Evolutionary conservation across 345 rosid species (phyloP).

Genomic region (Gossypium arboreum): DNA sequence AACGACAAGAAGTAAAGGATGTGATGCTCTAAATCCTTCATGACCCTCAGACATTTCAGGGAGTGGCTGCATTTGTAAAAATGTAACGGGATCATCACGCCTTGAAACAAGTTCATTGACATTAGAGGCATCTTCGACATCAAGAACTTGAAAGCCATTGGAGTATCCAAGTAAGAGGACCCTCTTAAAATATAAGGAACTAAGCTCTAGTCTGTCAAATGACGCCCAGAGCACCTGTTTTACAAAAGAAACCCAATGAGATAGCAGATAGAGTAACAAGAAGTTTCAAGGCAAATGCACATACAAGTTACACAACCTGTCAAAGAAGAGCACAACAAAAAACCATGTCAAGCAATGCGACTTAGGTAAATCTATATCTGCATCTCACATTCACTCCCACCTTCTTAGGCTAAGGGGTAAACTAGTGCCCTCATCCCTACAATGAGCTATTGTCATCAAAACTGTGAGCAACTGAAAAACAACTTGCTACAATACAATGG

Average conservation of each 20-base stretch:
- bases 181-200: slow-evolving; percentile 51
- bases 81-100: slow-evolving; percentile 82
- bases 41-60: slow-evolving; percentile 59
- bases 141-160: slow-evolving; percentile 93
- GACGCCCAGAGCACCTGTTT: slow-evolving; percentile 86
- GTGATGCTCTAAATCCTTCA: slow-evolving; percentile 86
- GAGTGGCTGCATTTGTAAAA: slow-evolving; percentile 79
- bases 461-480: background rate
- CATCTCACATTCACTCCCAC: background rate
- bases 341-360: background rate
- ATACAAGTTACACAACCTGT: slow-evolving; percentile 1
- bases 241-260: slow-evolving; percentile 22
- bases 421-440: background rate
- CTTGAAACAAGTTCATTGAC: slow-evolving; percentile 77
- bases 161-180: slow-evolving; percentile 86
- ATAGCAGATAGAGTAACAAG: background rate
- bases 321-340: slow-evolving; percentile 4
- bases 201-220: slow-evolving; percentile 68
- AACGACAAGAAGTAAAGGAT: slow-evolving; percentile 89
- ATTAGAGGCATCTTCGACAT: slow-evolving; percentile 73
- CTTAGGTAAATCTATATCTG: background rate
- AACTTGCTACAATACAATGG: background rate
- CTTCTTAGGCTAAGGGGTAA: background rate
- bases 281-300: background rate
- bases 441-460: slow-evolving; percentile 1